Evolutionary conservation across 2,329 filamentous ascomycete genomes (phyloP), one percentile per base, ranked within the genome.

Genomic region (Pyrenochaeta sp.): DNA sequence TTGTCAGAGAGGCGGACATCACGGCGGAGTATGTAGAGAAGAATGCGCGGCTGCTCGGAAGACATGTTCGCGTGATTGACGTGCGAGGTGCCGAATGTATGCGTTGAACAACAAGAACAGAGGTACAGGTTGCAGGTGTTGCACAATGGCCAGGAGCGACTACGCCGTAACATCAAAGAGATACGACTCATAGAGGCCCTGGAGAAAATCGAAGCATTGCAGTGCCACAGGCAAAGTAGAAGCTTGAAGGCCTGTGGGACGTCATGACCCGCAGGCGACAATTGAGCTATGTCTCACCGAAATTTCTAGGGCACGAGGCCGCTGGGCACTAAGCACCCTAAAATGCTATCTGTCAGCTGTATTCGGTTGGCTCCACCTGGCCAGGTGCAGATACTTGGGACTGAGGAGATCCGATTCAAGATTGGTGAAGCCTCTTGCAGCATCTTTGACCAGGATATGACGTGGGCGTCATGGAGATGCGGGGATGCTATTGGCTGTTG

Each of bases 1-100:
- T 93, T 93, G 74, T 94, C 90, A 23, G 84, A 81, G 21, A 90
- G 79, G 55, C 91, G 87, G 17, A 92, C 80, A 70, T 94, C 91
- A 61, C 87, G 85, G 39, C 90, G 85, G 31, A 93, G 74, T 18
- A 93, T 73, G 68, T 92, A 92, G 49, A 94, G 80, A 45, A 92
- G 77, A 20, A 90, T 80, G 37, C 76, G 78, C 17, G 70, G 64
- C 33, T 57, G 55, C 15, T 57, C 46, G 46, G 44, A 54, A 6
- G 63, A 44, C 68, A 72, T 72, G 46, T 29, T 63, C 45, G 58
- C 35, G 47, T 54, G 40, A 18, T 61, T 45, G 27, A 56, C 51
- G 51, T 45, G 51, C 5, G 50, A 55, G 29, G 51, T 46, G 49
- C 47, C 46, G 39, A 58, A 51, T n/a, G 53, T 48, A 49, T 56